phyloP scores from a whole-genome alignment of 176 grass and related monocot genomes.

The Panicum miliaceum region DNA sequence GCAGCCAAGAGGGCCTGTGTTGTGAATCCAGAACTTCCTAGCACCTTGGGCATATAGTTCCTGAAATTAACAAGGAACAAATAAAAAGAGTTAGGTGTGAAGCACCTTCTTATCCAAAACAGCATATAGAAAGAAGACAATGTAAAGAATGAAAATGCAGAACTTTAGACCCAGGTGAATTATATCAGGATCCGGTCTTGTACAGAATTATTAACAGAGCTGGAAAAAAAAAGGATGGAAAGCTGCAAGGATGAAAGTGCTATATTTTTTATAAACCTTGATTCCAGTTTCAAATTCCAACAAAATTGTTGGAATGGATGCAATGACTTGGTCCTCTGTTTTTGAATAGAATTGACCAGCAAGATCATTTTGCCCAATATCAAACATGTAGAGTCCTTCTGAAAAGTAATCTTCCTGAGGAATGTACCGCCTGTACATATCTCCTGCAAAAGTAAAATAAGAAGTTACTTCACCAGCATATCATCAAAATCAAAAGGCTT shows the following conservation, averaged over 20 bases:
- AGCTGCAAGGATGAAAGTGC: slow-evolving; percentile 11
- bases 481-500: slow-evolving; percentile 29
- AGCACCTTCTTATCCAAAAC: neutral
- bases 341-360: slow-evolving; percentile 87
- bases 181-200: neutral
- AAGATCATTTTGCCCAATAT: slow-evolving; percentile 98
- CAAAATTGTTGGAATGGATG: slow-evolving; percentile 87
- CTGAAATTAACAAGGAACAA: slow-evolving; percentile 51
- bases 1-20: slow-evolving; percentile 94
- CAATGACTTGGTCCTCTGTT: slow-evolving; percentile 88
- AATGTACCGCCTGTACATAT: slow-evolving; percentile 68
- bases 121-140: slow-evolving; percentile 5
- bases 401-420: slow-evolving; percentile 77
- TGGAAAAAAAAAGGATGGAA: neutral
- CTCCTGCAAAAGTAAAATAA: slow-evolving; percentile 57
- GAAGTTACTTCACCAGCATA: neutral
- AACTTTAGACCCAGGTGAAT: neutral
- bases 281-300: slow-evolving; percentile 87
- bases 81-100: neutral
- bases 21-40: slow-evolving; percentile 99
- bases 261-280: slow-evolving; percentile 65
- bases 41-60: slow-evolving; percentile 89
- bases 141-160: neutral
- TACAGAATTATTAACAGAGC: neutral
- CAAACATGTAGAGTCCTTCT: slow-evolving; percentile 93